Conservation (phyloP, 163 green algal genomes). For the Scenedesmus sp. region DNA sequence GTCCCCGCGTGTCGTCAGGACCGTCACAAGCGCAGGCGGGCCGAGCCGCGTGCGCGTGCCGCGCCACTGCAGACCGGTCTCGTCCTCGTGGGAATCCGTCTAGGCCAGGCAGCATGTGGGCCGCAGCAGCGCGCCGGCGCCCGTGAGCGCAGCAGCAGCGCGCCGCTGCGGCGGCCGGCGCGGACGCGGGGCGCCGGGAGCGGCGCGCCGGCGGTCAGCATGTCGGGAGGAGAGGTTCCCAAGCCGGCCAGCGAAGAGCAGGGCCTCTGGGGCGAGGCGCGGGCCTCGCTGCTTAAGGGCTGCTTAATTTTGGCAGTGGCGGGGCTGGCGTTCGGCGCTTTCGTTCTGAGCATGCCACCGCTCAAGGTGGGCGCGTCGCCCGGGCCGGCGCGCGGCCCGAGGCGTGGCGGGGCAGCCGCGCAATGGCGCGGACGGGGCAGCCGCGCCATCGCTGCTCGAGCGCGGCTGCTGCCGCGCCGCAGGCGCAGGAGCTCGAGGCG, state of each 20-base stretch:
- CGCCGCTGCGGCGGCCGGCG: no score
- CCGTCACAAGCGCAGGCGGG: no score
- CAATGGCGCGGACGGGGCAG: neutral
- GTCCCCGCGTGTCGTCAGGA: no score
- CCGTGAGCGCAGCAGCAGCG: no score
- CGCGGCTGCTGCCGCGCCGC: neutral
- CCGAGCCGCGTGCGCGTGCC: no score
- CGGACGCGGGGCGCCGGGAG: no score
- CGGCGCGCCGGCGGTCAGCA: no score
- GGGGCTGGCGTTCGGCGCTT: conserved; percentile 24
- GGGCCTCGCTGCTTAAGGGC: neutral
- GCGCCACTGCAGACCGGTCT: no score
- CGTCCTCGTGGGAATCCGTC: no score
- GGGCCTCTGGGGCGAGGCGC: conserved; percentile 17
- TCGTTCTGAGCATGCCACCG: conserved; percentile 37
- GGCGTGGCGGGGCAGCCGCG: neutral
- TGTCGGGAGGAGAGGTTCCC: neutral
- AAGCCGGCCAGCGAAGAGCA: neutral
- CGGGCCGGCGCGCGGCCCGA: no score
- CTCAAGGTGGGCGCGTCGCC: conserved; percentile 36
- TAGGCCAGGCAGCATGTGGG: no score
- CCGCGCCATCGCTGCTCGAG: neutral
- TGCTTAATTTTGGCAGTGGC: neutral
- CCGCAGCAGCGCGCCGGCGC: no score
- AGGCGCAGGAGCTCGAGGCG: conserved; percentile 27